Conservation (phyloP, 148 eudicot genomes). For the Vaccinium corymbosum region DNA sequence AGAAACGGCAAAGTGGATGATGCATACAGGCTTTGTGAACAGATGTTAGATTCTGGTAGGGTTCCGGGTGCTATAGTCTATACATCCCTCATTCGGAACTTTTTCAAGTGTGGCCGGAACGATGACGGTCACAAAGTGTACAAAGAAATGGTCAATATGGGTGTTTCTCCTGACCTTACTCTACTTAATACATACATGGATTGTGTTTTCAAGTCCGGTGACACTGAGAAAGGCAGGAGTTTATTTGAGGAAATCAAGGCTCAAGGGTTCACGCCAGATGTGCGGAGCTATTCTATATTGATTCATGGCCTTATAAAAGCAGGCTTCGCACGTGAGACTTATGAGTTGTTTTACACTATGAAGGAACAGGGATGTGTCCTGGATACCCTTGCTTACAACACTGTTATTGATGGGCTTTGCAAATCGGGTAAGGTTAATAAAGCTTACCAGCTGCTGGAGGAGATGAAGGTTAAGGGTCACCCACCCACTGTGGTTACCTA, state of each 20-base stretch:
- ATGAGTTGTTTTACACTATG: conserved; percentile 66
- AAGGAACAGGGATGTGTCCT: conserved; percentile 76
- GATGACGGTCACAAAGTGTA: conserved; percentile 88
- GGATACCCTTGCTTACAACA: conserved; percentile 81
- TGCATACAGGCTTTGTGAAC: conserved; percentile 76
- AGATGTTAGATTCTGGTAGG: conserved; percentile 71
- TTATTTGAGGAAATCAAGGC: conserved; percentile 78
- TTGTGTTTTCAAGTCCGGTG: conserved; percentile 89
- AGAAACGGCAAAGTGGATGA: conserved; percentile 76
- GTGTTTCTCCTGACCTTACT: conserved; percentile 66
- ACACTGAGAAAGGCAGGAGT: conserved; percentile 72
- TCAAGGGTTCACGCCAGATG: conserved; percentile 64
- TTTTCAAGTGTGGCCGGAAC: conserved; percentile 65
- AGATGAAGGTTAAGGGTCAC: conserved; percentile 80
- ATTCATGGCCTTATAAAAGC: conserved; percentile 87
- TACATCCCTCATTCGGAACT: conserved; percentile 77
- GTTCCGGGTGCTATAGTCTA: conserved; percentile 67
- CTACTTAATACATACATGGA: conserved; percentile 92
- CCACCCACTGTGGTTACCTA: conserved; percentile 80
- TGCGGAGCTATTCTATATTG: conserved; percentile 80
- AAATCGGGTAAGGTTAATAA: conserved; percentile 85
- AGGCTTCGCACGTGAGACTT: conserved; percentile 83
- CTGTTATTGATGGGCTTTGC: conserved; percentile 86
- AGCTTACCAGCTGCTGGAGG: conserved; percentile 93
- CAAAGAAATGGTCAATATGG: conserved; percentile 80